These are phyloP conservation scores for Circinella umbellata DNA, from an alignment of 371 early-diverging fungal species.

Conservation along the genomic window DNA sequence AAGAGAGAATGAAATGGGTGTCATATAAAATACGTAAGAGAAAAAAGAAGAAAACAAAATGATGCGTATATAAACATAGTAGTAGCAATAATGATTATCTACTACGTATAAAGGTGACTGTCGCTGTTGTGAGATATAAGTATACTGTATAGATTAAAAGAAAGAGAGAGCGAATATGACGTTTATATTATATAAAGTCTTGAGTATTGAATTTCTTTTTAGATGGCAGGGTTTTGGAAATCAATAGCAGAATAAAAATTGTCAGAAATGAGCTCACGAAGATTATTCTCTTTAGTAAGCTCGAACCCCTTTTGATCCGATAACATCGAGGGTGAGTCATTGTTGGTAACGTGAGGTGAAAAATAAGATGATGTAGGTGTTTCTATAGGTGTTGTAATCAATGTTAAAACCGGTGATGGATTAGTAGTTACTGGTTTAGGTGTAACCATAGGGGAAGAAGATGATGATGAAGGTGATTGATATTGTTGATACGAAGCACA, in stretches of 20 bases:
- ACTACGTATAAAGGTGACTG: background rate
- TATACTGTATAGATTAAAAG: too few relatives aligned
- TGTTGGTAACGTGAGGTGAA: slow-evolving; percentile 4
- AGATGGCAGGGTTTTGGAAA: slow-evolving; percentile 1
- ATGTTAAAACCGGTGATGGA: slow-evolving; percentile 11
- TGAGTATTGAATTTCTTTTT: background rate
- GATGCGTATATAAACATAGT: background rate
- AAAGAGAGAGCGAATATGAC: background rate
- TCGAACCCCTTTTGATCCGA: background rate
- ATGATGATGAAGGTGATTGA: slow-evolving; percentile 12
- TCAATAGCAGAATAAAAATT: slow-evolving; percentile 4
- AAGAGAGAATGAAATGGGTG: slow-evolving; percentile 33
- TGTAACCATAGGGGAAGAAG: slow-evolving; percentile 9
- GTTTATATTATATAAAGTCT: background rate
- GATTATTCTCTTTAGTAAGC: background rate
- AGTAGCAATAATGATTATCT: too few relatives aligned
- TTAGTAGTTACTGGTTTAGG: background rate
- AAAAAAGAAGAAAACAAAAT: background rate
- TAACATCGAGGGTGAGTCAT: background rate
- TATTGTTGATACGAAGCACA: background rate
- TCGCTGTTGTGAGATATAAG: too few relatives aligned
- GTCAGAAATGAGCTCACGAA: background rate
- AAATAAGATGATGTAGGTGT: slow-evolving; percentile 14
- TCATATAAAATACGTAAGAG: background rate
- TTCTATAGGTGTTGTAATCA: slow-evolving; percentile 20